Evolutionary conservation across 1,284 basidiomycete genomes (phyloP).

Genomic region (Cystobasidiaceae sp.): DNA sequence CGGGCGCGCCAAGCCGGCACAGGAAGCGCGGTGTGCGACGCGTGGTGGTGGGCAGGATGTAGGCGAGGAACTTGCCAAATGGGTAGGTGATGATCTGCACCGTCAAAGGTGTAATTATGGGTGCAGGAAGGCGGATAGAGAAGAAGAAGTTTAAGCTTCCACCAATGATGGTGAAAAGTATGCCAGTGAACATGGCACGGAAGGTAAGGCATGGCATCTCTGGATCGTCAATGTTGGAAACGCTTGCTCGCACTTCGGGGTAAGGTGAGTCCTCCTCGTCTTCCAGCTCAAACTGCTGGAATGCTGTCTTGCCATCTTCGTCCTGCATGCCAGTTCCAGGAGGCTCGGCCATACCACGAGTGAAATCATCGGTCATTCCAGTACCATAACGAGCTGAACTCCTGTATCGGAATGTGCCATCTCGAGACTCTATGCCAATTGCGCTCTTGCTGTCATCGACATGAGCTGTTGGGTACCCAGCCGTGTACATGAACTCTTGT

Average conservation of each 20-base stretch:
- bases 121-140: slow-evolving; percentile 83
- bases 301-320: neutral
- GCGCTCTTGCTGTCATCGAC: slow-evolving; percentile 6
- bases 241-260: slow-evolving; percentile 90
- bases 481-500: too few relatives aligned
- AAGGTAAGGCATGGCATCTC: slow-evolving; percentile 86
- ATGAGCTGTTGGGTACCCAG: too few relatives aligned
- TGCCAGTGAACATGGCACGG: slow-evolving; percentile 79
- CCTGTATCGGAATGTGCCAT: neutral
- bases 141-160: slow-evolving; percentile 84
- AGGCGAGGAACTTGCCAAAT: slow-evolving; percentile 77
- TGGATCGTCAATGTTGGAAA: slow-evolving; percentile 94
- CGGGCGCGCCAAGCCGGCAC: slow-evolving; percentile 45
- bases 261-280: slow-evolving; percentile 91
- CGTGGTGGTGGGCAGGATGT: slow-evolving; percentile 70
- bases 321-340: slow-evolving; percentile 3
- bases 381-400: neutral
- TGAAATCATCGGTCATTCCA: too few relatives aligned
- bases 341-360: neutral
- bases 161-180: slow-evolving; percentile 63
- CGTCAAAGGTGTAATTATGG: slow-evolving; percentile 69
- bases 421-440: slow-evolving; percentile 4
- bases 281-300: slow-evolving; percentile 32
- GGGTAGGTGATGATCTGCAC: slow-evolving; percentile 82
- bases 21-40: slow-evolving; percentile 64